Evolutionary conservation across 2,329 filamentous ascomycete species (phyloP).

Genomic region (Calonectria pseudoturangicola): DNA sequence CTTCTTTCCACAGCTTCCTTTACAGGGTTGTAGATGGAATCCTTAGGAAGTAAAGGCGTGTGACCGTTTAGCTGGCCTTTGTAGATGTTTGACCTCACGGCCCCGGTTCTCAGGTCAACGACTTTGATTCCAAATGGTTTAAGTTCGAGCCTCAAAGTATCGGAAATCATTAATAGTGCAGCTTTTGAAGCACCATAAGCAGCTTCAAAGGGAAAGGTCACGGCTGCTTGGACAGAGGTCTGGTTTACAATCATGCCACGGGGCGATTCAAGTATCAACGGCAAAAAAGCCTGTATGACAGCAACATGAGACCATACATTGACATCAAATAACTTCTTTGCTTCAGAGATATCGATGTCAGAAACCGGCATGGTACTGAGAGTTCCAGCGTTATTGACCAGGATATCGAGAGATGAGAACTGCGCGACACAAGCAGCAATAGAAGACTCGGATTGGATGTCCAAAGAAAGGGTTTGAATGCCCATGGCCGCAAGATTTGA

Average conservation of each 20-base stretch:
- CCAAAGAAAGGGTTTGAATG: constrained; percentile 18
- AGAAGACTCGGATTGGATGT: constrained; percentile 37
- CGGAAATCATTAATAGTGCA: constrained; percentile 47
- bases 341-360: background rate
- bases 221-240: constrained; percentile 40
- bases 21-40: background rate
- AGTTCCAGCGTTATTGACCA: constrained; percentile 36
- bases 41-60: background rate
- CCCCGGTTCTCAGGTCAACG: constrained; percentile 40
- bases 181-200: constrained; percentile 53
- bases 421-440: constrained; percentile 47
- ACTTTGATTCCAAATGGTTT: constrained; percentile 53
- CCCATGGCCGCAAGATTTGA: background rate
- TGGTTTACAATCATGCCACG: constrained; percentile 54
- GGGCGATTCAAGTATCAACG: constrained; percentile 51
- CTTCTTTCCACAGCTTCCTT: background rate
- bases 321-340: constrained; percentile 60
- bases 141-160: constrained; percentile 54
- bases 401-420: constrained; percentile 41
- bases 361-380: constrained; percentile 23
- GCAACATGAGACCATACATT: constrained; percentile 63
- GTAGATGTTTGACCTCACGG: background rate
- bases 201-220: constrained; percentile 23
- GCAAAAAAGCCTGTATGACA: constrained; percentile 61
- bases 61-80: background rate